phyloP scores from a whole-genome alignment of 1,284 basidiomycete genomes.

The Coriolopsis trogii region DNA sequence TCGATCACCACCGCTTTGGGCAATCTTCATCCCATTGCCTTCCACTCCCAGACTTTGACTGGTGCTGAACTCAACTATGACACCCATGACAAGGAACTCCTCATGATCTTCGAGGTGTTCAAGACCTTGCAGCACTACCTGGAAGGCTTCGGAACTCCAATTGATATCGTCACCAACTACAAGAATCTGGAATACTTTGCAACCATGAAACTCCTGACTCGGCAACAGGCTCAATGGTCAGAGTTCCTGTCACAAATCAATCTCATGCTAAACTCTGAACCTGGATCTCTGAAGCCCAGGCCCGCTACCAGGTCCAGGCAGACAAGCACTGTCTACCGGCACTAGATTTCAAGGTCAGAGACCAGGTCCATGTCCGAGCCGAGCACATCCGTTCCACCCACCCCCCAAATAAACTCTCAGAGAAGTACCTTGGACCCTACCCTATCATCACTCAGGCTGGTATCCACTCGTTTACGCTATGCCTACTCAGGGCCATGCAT shows the following conservation, averaged over 20 bases:
- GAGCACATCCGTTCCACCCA: too few relatives aligned
- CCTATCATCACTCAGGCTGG: not conserved
- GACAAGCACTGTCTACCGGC: too few relatives aligned
- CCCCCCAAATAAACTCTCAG: not conserved
- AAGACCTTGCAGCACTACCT: not conserved
- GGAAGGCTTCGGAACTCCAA: not conserved
- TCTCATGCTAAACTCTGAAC: too few relatives aligned
- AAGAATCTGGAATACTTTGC: not conserved
- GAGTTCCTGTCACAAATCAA: not conserved
- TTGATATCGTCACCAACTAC: not conserved
- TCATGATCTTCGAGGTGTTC: not conserved
- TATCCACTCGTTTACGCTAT: constrained; percentile 6
- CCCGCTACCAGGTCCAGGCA: too few relatives aligned
- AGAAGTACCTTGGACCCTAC: not conserved
- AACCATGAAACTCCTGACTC: not conserved
- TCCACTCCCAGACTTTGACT: not conserved
- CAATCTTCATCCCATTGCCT: not conserved
- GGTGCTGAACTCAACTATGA: not conserved
- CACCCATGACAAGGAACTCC: not conserved
- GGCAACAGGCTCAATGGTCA: too few relatives aligned
- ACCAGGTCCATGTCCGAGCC: too few relatives aligned
- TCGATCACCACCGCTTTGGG: too few relatives aligned
- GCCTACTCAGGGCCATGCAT: not conserved
- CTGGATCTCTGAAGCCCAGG: too few relatives aligned
- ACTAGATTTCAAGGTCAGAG: too few relatives aligned